Conservation (phyloP, 1,284 basidiomycete genomes). For the Moniliophthora roreri region DNA sequence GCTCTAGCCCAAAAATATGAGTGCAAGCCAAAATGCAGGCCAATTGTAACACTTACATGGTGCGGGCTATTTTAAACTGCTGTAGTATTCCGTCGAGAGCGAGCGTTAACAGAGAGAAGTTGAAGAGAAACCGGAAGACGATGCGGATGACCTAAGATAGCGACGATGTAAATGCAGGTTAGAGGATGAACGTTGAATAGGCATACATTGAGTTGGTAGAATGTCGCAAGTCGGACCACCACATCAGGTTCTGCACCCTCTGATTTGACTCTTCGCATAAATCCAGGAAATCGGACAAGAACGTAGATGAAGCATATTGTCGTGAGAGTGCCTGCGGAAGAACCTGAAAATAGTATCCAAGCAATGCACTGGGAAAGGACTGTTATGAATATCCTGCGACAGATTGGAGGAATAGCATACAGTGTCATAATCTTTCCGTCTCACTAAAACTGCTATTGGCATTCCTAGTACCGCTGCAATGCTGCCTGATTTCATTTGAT, state of each 20-base stretch:
- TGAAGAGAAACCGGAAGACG: constrained; percentile 68
- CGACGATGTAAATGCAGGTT: background rate
- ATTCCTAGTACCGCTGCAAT: constrained; percentile 60
- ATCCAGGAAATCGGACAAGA: constrained; percentile 62
- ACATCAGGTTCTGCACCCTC: constrained; percentile 71
- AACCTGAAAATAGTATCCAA: constrained; percentile 70
- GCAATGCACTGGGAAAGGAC: constrained; percentile 48
- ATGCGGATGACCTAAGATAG: constrained; percentile 55
- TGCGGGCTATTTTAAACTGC: constrained; percentile 45
- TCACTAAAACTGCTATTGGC: constrained; percentile 62
- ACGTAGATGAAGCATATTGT: constrained; percentile 69
- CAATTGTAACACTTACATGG: constrained; percentile 45
- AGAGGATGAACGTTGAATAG: background rate
- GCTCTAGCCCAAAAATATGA: constrained; percentile 7
- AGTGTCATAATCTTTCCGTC: constrained; percentile 52
- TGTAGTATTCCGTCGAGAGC: constrained; percentile 58
- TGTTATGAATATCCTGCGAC: background rate
- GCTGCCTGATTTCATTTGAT: constrained; percentile 46
- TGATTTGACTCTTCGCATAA: constrained; percentile 63
- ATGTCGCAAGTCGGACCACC: constrained; percentile 66
- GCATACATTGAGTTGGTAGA: constrained; percentile 75
- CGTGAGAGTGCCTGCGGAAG: constrained; percentile 59
- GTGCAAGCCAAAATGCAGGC: background rate
- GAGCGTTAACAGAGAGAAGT: constrained; percentile 61
- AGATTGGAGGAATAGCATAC: constrained; percentile 34